Conservation (phyloP, 306 rosid genomes). For the Vigna hirtella region DNA sequence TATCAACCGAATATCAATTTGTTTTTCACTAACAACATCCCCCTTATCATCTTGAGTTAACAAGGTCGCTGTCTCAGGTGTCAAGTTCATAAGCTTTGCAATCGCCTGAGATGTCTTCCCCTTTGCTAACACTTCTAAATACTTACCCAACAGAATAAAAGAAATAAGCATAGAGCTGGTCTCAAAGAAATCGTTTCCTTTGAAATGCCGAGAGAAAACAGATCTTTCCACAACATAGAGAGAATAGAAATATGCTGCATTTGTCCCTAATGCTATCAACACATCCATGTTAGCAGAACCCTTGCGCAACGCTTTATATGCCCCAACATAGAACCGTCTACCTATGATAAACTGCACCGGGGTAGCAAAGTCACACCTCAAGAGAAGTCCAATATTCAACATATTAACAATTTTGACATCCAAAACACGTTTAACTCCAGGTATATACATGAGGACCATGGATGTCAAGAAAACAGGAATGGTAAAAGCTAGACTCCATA, state of each 20-base stretch:
- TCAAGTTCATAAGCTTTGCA: conserved; percentile 83
- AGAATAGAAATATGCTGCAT: conserved; percentile 89
- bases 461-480: conserved; percentile 81
- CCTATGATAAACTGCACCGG: conserved; percentile 84
- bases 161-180: conserved; percentile 85
- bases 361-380: conserved; percentile 72
- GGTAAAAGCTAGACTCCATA: conserved; percentile 71
- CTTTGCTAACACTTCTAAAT: conserved; percentile 81
- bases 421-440: conserved; percentile 58
- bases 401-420: conserved; percentile 67
- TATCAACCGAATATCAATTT: conserved; percentile 69
- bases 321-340: conserved; percentile 70
- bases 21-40: conserved; percentile 56
- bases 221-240: conserved; percentile 72
- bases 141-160: conserved; percentile 82
- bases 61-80: conserved; percentile 73
- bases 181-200: conserved; percentile 85
- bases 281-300: conserved; percentile 90
- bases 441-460: conserved; percentile 81
- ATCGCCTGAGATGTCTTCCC: conserved; percentile 88
- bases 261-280: conserved; percentile 81
- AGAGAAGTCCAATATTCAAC: conserved; percentile 65
- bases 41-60: conserved; percentile 58
- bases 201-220: conserved; percentile 57
- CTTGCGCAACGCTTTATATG: conserved; percentile 69